Evolutionary conservation across 768 basidiomycete genomes (phyloP).

Genomic region (Boletus reticulatus): DNA sequence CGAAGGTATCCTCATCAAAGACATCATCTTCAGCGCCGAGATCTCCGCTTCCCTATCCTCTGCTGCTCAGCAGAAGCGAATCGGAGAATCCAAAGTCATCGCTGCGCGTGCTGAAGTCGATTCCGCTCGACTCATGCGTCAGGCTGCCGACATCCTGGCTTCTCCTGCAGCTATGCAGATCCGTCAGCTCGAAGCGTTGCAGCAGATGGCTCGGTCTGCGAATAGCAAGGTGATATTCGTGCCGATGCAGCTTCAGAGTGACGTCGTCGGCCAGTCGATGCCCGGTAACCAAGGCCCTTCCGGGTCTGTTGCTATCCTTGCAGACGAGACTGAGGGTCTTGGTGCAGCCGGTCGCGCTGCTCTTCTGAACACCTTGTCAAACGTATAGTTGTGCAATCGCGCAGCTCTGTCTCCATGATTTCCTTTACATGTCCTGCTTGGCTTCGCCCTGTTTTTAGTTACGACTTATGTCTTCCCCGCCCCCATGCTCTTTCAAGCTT

Average conservation of each 20-base stretch:
- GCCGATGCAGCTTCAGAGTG: slow-evolving; percentile 85
- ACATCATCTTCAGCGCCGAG: slow-evolving; percentile 90
- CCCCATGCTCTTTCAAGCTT: background rate
- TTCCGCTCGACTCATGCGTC: slow-evolving; percentile 91
- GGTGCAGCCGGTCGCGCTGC: slow-evolving; percentile 25
- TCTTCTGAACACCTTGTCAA: slow-evolving; percentile 22
- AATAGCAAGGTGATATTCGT: slow-evolving; percentile 92
- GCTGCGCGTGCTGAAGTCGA: slow-evolving; percentile 96
- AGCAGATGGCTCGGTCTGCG: slow-evolving; percentile 91
- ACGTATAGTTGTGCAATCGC: slow-evolving; percentile 16
- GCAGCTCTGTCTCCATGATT: background rate
- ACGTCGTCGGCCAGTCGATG: slow-evolving; percentile 52
- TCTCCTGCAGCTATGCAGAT: slow-evolving; percentile 98
- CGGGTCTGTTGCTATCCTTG: slow-evolving; percentile 19
- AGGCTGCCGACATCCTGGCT: slow-evolving; percentile 93
- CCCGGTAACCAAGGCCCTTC: slow-evolving; percentile 19
- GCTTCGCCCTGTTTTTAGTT: background rate
- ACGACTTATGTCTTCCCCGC: background rate
- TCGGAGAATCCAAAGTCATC: slow-evolving; percentile 96
- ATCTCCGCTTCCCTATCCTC: slow-evolving; percentile 89
- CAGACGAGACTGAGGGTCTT: slow-evolving; percentile 26
- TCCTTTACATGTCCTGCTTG: background rate
- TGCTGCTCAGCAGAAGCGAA: slow-evolving; percentile 95
- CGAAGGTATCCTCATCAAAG: slow-evolving; percentile 94
- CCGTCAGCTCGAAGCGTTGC: slow-evolving; percentile 92